phyloP scores from a whole-genome alignment of 805 yeast genomes.

The Cyberlindnera subsufficiens region DNA sequence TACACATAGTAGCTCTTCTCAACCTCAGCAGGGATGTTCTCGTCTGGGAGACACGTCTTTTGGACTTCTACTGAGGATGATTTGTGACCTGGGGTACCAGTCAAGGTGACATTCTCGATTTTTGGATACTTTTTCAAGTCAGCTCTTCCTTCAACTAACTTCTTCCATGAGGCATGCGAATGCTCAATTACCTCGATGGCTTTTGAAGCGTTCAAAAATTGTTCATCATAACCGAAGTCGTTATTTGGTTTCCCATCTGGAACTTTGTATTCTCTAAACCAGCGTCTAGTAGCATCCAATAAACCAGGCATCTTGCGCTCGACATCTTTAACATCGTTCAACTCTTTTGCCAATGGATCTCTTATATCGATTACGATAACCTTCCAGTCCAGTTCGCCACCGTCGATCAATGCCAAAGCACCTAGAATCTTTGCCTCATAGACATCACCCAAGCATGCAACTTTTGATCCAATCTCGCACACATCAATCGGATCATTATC shows the following conservation, averaged over 20 bases:
- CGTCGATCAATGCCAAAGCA: slow-evolving; percentile 75
- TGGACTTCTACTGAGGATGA: background rate
- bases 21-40: slow-evolving; percentile 7
- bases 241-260: slow-evolving; percentile 80
- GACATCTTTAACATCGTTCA: slow-evolving; percentile 65
- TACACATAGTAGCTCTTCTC: slow-evolving; percentile 9
- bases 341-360: slow-evolving; percentile 57
- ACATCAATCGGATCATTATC: slow-evolving; percentile 96
- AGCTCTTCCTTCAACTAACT: slow-evolving; percentile 40
- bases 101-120: slow-evolving; percentile 51
- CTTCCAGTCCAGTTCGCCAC: slow-evolving; percentile 98
- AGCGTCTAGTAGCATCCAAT: slow-evolving; percentile 57
- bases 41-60: slow-evolving; percentile 2
- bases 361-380: slow-evolving; percentile 61
- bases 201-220: slow-evolving; percentile 49
- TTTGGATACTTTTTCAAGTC: slow-evolving; percentile 28
- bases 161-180: slow-evolving; percentile 65
- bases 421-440: slow-evolving; percentile 67
- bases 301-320: slow-evolving; percentile 65
- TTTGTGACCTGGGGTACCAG: slow-evolving; percentile 34
- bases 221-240: slow-evolving; percentile 68
- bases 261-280: slow-evolving; percentile 82
- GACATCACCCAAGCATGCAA: slow-evolving; percentile 57
- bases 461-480: slow-evolving; percentile 60
- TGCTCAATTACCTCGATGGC: slow-evolving; percentile 58